phyloP scores from a whole-genome alignment of 2,329 filamentous ascomycete species.

The Graphilbum fragrans region DNA sequence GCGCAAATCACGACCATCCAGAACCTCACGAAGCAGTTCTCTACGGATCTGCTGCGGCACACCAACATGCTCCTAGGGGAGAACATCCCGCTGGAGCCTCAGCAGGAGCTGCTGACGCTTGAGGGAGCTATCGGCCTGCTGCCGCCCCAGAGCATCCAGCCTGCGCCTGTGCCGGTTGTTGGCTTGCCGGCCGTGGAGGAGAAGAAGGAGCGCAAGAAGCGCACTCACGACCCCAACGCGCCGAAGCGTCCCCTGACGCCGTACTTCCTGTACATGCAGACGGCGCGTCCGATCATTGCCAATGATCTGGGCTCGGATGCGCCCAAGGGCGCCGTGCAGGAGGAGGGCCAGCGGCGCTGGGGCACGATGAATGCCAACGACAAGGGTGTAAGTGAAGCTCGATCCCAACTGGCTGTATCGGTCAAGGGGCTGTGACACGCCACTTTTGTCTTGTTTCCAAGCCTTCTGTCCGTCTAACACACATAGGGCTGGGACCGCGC shows the following conservation, averaged over 20 bases:
- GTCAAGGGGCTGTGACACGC: too few species aligned
- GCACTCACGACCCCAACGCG: constrained; percentile 78
- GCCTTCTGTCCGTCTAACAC: constrained; percentile 5
- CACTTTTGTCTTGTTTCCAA: neutral
- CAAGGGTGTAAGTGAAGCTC: constrained; percentile 51
- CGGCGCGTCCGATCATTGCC: constrained; percentile 72
- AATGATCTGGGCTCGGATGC: constrained; percentile 62
- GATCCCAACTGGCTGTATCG: too few species aligned
- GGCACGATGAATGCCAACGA: constrained; percentile 60
- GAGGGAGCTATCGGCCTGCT: constrained; percentile 36
- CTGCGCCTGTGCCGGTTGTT: constrained; percentile 19
- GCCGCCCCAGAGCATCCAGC: constrained; percentile 21
- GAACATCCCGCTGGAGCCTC: constrained; percentile 37
- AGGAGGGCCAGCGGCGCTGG: constrained; percentile 82
- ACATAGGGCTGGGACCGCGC: constrained; percentile 48
- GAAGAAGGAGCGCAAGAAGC: constrained; percentile 86
- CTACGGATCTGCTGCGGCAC: constrained; percentile 77
- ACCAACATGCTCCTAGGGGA: constrained; percentile 70
- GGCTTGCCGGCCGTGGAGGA: constrained; percentile 39
- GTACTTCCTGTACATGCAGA: constrained; percentile 91
- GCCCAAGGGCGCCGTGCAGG: constrained; percentile 76
- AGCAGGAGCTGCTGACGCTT: constrained; percentile 35
- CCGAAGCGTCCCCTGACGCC: constrained; percentile 90
- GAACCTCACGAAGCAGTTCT: constrained; percentile 66
- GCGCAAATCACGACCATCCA: constrained; percentile 69